A percentile compares a stretch with the other conserved stretches of the same genome.
Evolutionary conservation across 2,329 filamentous ascomycete species (phyloP).

Genomic region (Alternaria sp.): DNA sequence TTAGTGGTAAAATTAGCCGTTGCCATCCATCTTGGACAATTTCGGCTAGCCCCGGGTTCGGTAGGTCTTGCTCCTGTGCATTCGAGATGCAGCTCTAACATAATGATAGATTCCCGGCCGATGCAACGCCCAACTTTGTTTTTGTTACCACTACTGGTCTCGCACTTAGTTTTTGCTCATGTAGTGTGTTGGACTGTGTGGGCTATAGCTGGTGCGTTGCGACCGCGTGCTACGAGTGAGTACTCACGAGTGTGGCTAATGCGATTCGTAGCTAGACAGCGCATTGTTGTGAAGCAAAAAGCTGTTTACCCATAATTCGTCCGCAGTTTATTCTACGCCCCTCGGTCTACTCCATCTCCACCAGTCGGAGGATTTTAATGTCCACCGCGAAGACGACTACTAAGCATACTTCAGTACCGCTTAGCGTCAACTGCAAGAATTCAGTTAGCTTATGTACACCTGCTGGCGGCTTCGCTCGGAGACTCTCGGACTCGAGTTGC

Average conservation of each 20-base stretch:
- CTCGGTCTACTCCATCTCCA: background rate
- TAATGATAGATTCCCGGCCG: conserved; percentile 1
- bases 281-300: background rate
- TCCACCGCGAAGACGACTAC: background rate
- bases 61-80: background rate
- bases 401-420: background rate
- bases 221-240: background rate
- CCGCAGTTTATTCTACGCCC: background rate
- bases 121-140: background rate
- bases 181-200: background rate
- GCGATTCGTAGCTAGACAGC: background rate
- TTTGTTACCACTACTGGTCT: background rate
- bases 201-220: background rate
- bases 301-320: background rate
- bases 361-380: background rate
- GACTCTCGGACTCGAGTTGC: background rate
- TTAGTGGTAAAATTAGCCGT: conserved; percentile 29
- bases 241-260: background rate
- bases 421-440: background rate
- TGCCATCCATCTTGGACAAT: conserved; percentile 16
- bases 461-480: background rate
- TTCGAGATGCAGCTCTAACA: conserved; percentile 3
- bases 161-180: background rate
- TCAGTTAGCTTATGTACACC: background rate
- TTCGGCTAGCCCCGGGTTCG: conserved; percentile 26